phyloP scores from a whole-genome alignment of 345 rosid species.

The Euclidium syriacum region DNA sequence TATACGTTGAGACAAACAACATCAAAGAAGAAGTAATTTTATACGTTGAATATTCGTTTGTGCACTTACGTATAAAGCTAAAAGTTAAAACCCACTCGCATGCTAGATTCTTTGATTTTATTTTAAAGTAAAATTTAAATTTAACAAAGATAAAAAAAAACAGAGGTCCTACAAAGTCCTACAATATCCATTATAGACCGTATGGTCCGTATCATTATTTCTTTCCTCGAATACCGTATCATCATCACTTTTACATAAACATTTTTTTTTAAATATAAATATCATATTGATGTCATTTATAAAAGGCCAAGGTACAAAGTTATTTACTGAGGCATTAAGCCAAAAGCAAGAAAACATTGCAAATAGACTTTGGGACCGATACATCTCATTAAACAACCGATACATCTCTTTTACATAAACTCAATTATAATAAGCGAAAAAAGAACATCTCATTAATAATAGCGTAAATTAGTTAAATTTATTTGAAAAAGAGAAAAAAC shows the following conservation, averaged over 20 bases:
- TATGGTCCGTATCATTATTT: constrained; percentile 30
- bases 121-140: background rate
- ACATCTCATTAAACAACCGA: too few species aligned
- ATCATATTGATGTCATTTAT: too few species aligned
- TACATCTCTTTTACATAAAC: constrained; percentile 11
- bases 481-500: too few species aligned
- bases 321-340: too few species aligned
- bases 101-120: constrained; percentile 5
- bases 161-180: background rate
- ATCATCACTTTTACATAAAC: background rate
- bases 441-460: background rate
- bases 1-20: constrained; percentile 8
- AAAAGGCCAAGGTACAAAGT: too few species aligned
- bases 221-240: constrained; percentile 18
- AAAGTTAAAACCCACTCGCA: constrained; percentile 17
- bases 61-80: constrained; percentile 3
- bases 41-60: constrained; percentile 16
- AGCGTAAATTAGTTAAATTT: too few species aligned
- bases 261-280: too few species aligned
- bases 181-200: constrained; percentile 12
- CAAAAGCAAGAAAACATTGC: too few species aligned
- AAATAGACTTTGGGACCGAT: too few species aligned
- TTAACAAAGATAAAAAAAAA: constrained; percentile 2
- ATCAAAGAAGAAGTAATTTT: background rate
- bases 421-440: background rate